phyloP scores from a whole-genome alignment of 345 rosid genomes.

The Eutrema yunnanense region DNA sequence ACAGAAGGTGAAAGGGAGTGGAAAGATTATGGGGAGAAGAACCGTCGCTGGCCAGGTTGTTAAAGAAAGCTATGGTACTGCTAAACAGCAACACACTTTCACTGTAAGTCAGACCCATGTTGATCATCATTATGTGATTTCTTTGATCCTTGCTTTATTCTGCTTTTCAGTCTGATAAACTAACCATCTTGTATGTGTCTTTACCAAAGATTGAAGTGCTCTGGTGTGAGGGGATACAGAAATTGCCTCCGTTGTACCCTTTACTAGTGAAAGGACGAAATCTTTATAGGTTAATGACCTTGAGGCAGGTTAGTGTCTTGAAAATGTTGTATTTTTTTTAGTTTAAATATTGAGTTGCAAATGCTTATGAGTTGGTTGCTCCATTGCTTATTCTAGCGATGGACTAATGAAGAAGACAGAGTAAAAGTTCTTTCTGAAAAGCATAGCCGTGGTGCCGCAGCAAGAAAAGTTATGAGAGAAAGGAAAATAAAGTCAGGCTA shows the following conservation, averaged over 20 bases:
- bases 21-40: conserved; percentile 45
- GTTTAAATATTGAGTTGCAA: background rate
- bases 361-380: conserved; percentile 1
- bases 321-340: background rate
- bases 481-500: conserved; percentile 24
- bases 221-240: conserved; percentile 52
- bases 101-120: conserved; percentile 34
- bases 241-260: conserved; percentile 51
- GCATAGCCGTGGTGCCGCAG: conserved; percentile 53
- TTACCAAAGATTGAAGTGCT: conserved; percentile 53
- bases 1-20: conserved; percentile 45
- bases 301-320: conserved; percentile 41
- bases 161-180: background rate
- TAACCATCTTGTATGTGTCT: conserved; percentile 13
- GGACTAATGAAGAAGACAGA: conserved; percentile 52
- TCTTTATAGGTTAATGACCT: conserved; percentile 51
- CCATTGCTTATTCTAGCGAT: conserved; percentile 30
- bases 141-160: conserved; percentile 6
- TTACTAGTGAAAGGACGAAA: conserved; percentile 63
- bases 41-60: conserved; percentile 59
- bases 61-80: conserved; percentile 68
- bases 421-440: conserved; percentile 47
- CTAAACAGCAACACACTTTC: conserved; percentile 72
- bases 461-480: conserved; percentile 43
- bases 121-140: background rate